phyloP scores from a whole-genome alignment of 352 stramenopile genomes.

The Phytophthora colocasiae region DNA sequence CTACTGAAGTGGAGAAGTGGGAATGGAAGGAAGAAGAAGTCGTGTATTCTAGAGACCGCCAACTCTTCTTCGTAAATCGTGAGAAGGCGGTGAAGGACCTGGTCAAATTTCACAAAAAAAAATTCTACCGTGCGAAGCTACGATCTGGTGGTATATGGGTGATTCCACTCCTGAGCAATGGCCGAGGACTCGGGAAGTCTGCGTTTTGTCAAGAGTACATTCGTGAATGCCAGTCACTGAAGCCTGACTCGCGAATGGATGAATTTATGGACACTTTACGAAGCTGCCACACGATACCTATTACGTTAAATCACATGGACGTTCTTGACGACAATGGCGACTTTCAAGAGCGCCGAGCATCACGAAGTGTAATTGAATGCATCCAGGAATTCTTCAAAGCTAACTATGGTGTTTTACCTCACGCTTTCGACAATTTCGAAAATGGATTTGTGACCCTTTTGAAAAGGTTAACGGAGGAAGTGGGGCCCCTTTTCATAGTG shows the following conservation, averaged over 20 bases:
- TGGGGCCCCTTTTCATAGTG: conserved; percentile 31
- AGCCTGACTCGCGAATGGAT: neutral
- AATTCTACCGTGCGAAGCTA: conserved; percentile 8
- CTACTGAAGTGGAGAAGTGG: no score
- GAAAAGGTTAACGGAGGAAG: conserved; percentile 27
- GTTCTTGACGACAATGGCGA: neutral
- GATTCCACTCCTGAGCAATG: conserved; percentile 16
- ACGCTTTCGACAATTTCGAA: no score
- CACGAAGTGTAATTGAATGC: neutral
- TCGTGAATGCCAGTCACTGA: conserved; percentile 2
- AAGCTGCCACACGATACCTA: conserved; percentile 17
- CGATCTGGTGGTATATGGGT: neutral
- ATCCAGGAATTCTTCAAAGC: neutral
- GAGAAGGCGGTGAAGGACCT: neutral
- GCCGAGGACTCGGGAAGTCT: conserved; percentile 8
- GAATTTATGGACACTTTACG: conserved; percentile 4
- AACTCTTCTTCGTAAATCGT: neutral
- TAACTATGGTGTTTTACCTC: neutral
- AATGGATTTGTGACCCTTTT: no score
- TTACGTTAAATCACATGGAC: neutral
- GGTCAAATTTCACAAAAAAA: neutral
- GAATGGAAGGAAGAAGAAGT: no score
- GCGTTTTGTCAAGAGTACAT: conserved; percentile 21
- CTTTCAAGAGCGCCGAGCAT: neutral
- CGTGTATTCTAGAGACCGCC: no score